phyloP scores from a whole-genome alignment of 1,284 basidiomycete species.

The Ustilago hordei region DNA sequence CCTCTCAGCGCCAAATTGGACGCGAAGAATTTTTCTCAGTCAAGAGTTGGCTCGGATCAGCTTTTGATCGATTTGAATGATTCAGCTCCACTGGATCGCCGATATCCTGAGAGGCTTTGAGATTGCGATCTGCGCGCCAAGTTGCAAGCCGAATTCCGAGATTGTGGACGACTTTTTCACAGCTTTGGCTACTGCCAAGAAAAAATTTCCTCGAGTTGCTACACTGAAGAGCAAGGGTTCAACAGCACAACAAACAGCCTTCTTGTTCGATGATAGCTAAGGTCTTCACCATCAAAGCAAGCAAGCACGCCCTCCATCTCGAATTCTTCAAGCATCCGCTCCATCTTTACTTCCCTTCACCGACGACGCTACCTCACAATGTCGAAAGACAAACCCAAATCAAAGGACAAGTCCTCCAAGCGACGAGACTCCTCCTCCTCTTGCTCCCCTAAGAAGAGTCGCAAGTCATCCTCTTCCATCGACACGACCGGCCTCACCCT shows the following conservation, averaged over 20 bases:
- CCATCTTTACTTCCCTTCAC: not conserved
- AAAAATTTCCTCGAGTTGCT: constrained; percentile 28
- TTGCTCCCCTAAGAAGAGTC: constrained; percentile 29
- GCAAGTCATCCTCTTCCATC: constrained; percentile 31
- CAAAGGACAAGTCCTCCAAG: constrained; percentile 42
- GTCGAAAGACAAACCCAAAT: constrained; percentile 49
- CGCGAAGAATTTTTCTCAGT: constrained; percentile 31
- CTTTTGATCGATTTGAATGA: constrained; percentile 22
- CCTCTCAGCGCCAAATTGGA: constrained; percentile 22
- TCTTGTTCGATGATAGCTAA: constrained; percentile 1
- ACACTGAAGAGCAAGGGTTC: constrained; percentile 29
- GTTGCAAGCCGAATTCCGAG: constrained; percentile 21
- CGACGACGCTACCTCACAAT: constrained; percentile 10
- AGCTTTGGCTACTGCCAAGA: constrained; percentile 3
- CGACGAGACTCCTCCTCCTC: constrained; percentile 25
- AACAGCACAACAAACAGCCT: constrained; percentile 3
- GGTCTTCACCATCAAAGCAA: not conserved
- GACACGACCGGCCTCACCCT: constrained; percentile 9
- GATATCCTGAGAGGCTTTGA: not conserved
- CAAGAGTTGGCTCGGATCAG: constrained; percentile 5
- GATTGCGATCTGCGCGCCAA: not conserved
- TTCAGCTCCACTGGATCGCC: constrained; percentile 13
- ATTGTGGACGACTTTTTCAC: constrained; percentile 25
- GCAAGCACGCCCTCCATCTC: not conserved
- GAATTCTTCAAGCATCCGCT: not conserved